Evolutionary conservation across 2,329 filamentous ascomycete species (phyloP), one percentile per base, ranked within the genome.

Genomic region (Incumbomyces lentus): DNA sequence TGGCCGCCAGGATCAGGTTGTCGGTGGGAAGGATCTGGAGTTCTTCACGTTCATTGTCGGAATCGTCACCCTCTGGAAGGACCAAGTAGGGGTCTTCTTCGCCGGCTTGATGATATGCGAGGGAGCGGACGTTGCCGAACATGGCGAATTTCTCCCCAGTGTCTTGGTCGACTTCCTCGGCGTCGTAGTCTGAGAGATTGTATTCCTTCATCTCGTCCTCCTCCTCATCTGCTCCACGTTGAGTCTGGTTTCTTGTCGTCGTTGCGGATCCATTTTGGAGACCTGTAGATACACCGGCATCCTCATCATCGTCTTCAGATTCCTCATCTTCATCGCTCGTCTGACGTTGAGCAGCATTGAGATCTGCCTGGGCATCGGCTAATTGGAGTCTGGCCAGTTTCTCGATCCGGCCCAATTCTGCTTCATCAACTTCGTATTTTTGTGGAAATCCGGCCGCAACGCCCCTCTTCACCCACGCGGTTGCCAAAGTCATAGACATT

Each of bases 31-130:
- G 68, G 54, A 98, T 85, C 67, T 98, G 89, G 46, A 98, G 75
- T 58, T 98, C 90, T 68, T 96, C 86, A 48, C 88, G 77, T 56
- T 96, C 92, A 47, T 94, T 86, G 29, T 94, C 84, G 37, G 78
- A 79, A 33, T 78, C 68, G 13, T 70, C 74, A 45, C 70, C 75
- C 54, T 81, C 80, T 50, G 86, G 76, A 60, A 98, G 75, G 37
- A 90, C 95, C 61, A 98, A 92, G 67, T 98, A 98, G 1, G 92
- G 92, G 61, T 98, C 92, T 45, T 95, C 86, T 60, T 90, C 85
- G 67, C 95, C 92, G 51, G 86, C 87, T 56, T 89, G 81, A 70
- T 98, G 89, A 68, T 95, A 98, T 12, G 88, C 85, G 19, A 98
- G 73, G 26, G 86, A 89, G 66, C 92, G 93, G 62, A 94, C 79